Evolutionary conservation across 805 yeast genomes (phyloP).

Genomic region (Wickerhamiella brachini): DNA sequence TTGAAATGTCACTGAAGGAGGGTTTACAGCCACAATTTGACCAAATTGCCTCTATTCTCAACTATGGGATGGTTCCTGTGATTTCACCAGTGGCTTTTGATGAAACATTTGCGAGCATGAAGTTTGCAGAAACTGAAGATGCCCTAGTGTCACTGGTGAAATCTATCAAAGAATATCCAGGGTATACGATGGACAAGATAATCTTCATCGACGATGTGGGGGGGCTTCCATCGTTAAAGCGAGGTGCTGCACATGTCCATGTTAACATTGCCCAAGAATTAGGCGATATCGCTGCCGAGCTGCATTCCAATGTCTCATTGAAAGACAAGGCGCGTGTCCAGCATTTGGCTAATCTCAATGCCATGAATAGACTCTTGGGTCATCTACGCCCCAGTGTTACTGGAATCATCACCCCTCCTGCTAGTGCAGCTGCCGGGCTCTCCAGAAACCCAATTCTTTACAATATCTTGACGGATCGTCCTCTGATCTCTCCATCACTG

Average conservation of each 20-base stretch:
- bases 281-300: conserved; percentile 46
- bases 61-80: conserved; percentile 34
- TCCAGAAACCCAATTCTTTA: conserved; percentile 75
- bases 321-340: conserved; percentile 25
- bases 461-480: conserved; percentile 82
- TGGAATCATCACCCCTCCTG: conserved; percentile 78
- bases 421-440: conserved; percentile 41
- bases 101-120: conserved; percentile 30
- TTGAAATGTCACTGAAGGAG: conserved; percentile 21
- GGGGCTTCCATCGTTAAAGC: conserved; percentile 79
- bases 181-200: conserved; percentile 54
- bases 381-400: conserved; percentile 35
- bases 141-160: conserved; percentile 29
- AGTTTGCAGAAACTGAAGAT: conserved; percentile 28
- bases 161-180: conserved; percentile 23
- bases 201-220: conserved; percentile 71
- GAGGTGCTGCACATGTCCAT: conserved; percentile 69
- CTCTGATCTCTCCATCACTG: conserved; percentile 78
- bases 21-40: conserved; percentile 24
- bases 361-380: conserved; percentile 45
- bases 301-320: conserved; percentile 30
- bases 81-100: conserved; percentile 59
- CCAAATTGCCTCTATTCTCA: conserved; percentile 30
- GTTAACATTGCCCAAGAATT: conserved; percentile 77
- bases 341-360: conserved; percentile 53